Evolutionary conservation across 2,329 filamentous ascomycete species (phyloP).

Genomic region (Westerdykella aurantiaca): DNA sequence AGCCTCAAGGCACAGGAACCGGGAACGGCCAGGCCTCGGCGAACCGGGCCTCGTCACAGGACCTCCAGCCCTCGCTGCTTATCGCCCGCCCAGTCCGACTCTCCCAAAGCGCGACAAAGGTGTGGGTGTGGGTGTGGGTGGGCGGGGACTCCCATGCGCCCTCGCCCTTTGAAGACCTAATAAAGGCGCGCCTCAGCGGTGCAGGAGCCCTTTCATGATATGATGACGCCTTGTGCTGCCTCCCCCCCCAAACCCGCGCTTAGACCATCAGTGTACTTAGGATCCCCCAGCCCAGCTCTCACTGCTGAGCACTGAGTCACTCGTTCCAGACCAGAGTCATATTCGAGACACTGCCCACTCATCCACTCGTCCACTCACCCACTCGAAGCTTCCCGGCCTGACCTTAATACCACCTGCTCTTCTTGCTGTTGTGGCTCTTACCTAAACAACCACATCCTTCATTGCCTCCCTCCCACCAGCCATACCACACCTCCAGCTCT

Average conservation of each 20-base stretch:
- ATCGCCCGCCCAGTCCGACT: constrained; percentile 7
- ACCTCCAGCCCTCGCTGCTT: constrained; percentile 15
- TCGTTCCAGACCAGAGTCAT: constrained; percentile 1
- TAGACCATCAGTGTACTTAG: constrained; percentile 16
- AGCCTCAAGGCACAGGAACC: constrained; percentile 21
- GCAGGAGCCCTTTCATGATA: constrained; percentile 1
- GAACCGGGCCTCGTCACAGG: constrained; percentile 23
- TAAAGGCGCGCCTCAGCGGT: constrained; percentile 17
- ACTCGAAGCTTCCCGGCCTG: neutral
- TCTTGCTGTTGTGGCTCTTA: constrained; percentile 9
- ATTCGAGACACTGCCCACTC: constrained; percentile 10
- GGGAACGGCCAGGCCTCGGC: constrained; percentile 24
- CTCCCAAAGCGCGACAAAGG: constrained; percentile 17
- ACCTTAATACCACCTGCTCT: constrained; percentile 4
- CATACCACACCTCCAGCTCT: neutral
- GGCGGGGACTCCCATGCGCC: constrained; percentile 3
- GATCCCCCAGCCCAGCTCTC: constrained; percentile 7
- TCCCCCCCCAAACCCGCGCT: constrained; percentile 15
- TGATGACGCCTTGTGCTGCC: no score
- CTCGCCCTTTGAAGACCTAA: constrained; percentile 19
- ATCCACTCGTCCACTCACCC: no score
- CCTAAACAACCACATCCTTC: constrained; percentile 6
- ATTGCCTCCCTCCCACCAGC: neutral
- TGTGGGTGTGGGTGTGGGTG: neutral
- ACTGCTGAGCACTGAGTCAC: no score